Conservation (phyloP, 169 alveolate species). For the Cardiosporidium cionae region DNA sequence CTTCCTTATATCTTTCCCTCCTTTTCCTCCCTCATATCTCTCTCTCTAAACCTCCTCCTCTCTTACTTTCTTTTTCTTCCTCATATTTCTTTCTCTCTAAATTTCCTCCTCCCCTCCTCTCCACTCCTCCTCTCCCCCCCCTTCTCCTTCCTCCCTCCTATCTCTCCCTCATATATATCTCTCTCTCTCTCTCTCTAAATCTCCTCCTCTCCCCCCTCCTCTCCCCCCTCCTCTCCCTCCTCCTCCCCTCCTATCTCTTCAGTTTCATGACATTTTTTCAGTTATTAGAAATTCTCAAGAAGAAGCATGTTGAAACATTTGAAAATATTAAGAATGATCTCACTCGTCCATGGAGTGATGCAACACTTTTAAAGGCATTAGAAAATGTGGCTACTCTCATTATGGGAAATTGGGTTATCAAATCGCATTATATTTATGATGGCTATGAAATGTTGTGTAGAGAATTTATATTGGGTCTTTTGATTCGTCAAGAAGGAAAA, state of each 20-base stretch:
- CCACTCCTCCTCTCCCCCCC: too few species aligned
- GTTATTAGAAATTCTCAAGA: neutral
- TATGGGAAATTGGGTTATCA: constrained; percentile 25
- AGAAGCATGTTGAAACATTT: constrained; percentile 8
- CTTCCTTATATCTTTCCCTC: too few species aligned
- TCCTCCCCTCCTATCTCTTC: neutral
- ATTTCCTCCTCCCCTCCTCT: too few species aligned
- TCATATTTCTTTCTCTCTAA: too few species aligned
- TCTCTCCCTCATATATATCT: too few species aligned
- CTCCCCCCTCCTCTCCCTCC: neutral
- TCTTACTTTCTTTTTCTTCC: too few species aligned
- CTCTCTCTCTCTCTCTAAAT: too few species aligned
- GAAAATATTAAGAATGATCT: constrained; percentile 1
- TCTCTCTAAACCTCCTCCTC: too few species aligned
- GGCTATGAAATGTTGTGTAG: constrained; percentile 4
- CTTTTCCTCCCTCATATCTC: too few species aligned
- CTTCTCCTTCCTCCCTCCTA: too few species aligned
- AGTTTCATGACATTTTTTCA: neutral
- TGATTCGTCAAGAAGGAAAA: neutral
- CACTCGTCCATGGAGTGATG: constrained; percentile 3
- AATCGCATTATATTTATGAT: neutral
- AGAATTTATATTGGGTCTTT: constrained; percentile 9
- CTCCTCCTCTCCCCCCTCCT: neutral
- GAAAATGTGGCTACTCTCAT: neutral
- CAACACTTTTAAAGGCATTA: neutral